phyloP scores from a whole-genome alignment of 1,284 basidiomycete genomes.

The Cutaneotrichosporon sp. region DNA sequence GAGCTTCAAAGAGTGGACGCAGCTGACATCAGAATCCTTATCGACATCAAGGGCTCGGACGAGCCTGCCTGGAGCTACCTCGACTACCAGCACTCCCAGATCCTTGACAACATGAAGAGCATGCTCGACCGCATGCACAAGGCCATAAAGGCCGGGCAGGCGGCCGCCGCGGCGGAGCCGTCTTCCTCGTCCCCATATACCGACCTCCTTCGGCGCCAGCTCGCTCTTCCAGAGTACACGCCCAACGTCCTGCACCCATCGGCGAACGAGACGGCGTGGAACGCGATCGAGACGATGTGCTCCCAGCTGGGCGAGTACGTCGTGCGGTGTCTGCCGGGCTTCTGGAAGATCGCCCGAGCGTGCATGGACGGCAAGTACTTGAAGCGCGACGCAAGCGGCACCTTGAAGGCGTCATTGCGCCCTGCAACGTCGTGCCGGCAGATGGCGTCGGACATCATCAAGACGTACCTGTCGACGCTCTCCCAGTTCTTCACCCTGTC shows the following conservation, averaged over 20 bases:
- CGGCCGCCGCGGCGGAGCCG: constrained; percentile 22
- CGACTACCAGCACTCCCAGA: constrained; percentile 86
- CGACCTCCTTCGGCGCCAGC: constrained; percentile 37
- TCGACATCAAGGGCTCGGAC: constrained; percentile 72
- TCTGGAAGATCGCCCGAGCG: constrained; percentile 88
- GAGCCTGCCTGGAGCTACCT: constrained; percentile 94
- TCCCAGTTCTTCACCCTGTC: constrained; percentile 90
- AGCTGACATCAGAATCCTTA: constrained; percentile 64
- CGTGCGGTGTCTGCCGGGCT: constrained; percentile 72
- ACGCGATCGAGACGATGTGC: constrained; percentile 67
- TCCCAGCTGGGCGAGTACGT: constrained; percentile 58
- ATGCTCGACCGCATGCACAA: constrained; percentile 63
- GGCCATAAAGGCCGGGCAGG: constrained; percentile 58
- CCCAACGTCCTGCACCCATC: constrained; percentile 55
- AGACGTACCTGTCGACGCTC: constrained; percentile 79
- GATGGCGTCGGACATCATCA: constrained; percentile 89
- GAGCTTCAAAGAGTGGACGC: too few relatives aligned
- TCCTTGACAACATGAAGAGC: constrained; percentile 74
- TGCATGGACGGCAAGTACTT: constrained; percentile 91
- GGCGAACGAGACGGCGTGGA: constrained; percentile 69
- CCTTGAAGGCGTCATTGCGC: constrained; percentile 51
- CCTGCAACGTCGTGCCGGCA: constrained; percentile 80
- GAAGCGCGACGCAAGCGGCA: constrained; percentile 55
- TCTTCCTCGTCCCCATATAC: constrained; percentile 34
- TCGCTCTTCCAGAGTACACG: constrained; percentile 30